Evolutionary conservation across 345 rosid species (phyloP).

Genomic region (Gossypium stocksii): DNA sequence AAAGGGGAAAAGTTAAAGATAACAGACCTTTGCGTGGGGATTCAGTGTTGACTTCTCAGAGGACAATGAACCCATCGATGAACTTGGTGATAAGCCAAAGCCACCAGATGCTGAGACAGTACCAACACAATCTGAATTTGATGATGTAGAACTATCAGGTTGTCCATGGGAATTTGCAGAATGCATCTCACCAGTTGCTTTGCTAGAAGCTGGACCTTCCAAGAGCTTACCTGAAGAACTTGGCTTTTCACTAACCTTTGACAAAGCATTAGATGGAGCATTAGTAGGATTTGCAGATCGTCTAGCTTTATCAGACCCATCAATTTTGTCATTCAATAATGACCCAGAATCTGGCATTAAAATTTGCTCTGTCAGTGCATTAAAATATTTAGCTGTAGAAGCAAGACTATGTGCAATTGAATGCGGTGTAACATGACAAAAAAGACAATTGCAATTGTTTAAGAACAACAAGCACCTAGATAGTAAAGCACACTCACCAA

Average conservation of each 20-base stretch:
- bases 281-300: constrained; percentile 27
- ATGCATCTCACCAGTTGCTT: constrained; percentile 33
- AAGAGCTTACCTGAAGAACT: constrained; percentile 36
- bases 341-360: constrained; percentile 34
- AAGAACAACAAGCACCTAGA: no score
- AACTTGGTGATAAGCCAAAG: constrained; percentile 71
- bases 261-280: constrained; percentile 23
- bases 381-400: no score
- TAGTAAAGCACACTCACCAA: constrained; percentile 33
- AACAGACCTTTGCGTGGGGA: constrained; percentile 76
- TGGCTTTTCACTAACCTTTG: constrained; percentile 26
- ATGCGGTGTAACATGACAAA: no score
- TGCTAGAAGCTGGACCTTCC: constrained; percentile 36
- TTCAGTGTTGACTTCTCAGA: constrained; percentile 72
- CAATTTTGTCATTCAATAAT: constrained; percentile 28
- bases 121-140: constrained; percentile 46
- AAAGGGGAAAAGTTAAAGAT: no score
- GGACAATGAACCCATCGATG: constrained; percentile 73
- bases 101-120: constrained; percentile 41
- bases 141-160: constrained; percentile 57
- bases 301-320: constrained; percentile 37
- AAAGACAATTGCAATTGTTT: no score
- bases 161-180: constrained; percentile 39
- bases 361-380: neutral
- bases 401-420: no score